Base-by-base conservation (phyloP, 1,139 yeast species). In the Lodderomyces oxycetoniae region DNA sequence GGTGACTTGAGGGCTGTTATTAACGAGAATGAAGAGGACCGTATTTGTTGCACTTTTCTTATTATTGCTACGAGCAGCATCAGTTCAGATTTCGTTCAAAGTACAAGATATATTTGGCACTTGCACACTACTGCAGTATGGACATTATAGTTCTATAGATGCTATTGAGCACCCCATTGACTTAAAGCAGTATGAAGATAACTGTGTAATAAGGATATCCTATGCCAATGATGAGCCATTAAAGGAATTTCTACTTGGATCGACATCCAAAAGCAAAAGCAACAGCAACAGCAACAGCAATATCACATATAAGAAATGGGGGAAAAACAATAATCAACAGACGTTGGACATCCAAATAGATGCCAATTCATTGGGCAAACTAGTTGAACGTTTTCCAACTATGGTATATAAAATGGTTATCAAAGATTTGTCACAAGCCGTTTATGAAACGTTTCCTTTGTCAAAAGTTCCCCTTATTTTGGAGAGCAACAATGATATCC, bases 381-480 rank as follows among this genome's bases (percentile, higher is more conserved):
- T 67, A 27, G 30, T 44, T 12, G 47, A 49, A 16, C 42, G 45
- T 21, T 53, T 50, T 35, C 52, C 50, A n/a, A 37, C 39, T 9
- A 31, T 60, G 26, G 33, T 51, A 4, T 64, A 56, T 38, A 42
- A 59, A 9, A 48, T 67, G 5, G 55, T 80, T n/a, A 68, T 82
- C 28, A 62, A 61, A 0, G 84, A 82, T 48, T 59, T 82, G 39
- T 63, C 82, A 1, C 78, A 74, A 45, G 58, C 65, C 1, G 63
- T 81, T 1, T 69, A 52, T 41, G 83, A 79, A 42, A 67, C 82
- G 0, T 77, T 59, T 41, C 81, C 85, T 2, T 40, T 47, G 8
- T 46, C 49, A 28, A 52, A 48, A 20, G 46, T 49, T 10, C n/a
- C n/a, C n/a, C n/a, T n/a, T n/a, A n/a, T n/a, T n/a, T n/a, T n/a